Evolutionary conservation across 495 filamentous ascomycete species (phyloP).

Genomic region (Viridothelium virens): DNA sequence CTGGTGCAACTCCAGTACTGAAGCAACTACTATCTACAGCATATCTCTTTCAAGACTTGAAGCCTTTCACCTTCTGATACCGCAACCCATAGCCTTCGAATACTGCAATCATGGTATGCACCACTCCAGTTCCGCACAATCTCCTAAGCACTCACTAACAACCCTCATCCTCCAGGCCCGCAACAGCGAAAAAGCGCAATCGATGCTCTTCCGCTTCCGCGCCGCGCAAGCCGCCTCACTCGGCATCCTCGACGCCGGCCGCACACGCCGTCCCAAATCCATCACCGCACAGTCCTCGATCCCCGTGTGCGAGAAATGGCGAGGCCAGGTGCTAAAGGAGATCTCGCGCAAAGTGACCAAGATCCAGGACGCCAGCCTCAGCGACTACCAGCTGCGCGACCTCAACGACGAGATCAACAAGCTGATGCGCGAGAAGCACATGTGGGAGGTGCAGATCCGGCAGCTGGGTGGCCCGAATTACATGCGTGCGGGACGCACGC

Average conservation of each 20-base stretch:
- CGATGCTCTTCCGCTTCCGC: slow-evolving; percentile 99
- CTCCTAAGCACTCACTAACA: not conserved
- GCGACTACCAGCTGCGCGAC: slow-evolving; percentile 94
- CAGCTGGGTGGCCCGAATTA: slow-evolving; percentile 95
- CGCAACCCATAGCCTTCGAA: not conserved
- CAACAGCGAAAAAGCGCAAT: slow-evolving; percentile 97
- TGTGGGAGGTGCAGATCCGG: slow-evolving; percentile 95
- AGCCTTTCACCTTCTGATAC: not conserved
- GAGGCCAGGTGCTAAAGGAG: slow-evolving; percentile 93
- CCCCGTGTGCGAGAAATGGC: slow-evolving; percentile 92
- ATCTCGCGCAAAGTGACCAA: slow-evolving; percentile 91
- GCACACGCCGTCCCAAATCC: slow-evolving; percentile 77
- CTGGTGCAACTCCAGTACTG: not conserved
- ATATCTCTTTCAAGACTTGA: not conserved
- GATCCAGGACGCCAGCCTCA: slow-evolving; percentile 82
- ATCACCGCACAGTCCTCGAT: slow-evolving; percentile 80
- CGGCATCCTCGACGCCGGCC: slow-evolving; percentile 90
- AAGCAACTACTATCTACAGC: not conserved
- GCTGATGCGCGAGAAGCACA: slow-evolving; percentile 94
- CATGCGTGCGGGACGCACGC: slow-evolving; percentile 83
- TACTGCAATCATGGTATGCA: not conserved
- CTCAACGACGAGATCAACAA: slow-evolving; percentile 99
- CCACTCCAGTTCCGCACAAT: not conserved
- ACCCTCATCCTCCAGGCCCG: slow-evolving; percentile 42
- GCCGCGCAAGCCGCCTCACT: slow-evolving; percentile 93